Evolutionary conservation across 208 protist genomes (phyloP), one percentile per base, ranked within the genome.

Genomic region (Crithidia expoeki): DNA sequence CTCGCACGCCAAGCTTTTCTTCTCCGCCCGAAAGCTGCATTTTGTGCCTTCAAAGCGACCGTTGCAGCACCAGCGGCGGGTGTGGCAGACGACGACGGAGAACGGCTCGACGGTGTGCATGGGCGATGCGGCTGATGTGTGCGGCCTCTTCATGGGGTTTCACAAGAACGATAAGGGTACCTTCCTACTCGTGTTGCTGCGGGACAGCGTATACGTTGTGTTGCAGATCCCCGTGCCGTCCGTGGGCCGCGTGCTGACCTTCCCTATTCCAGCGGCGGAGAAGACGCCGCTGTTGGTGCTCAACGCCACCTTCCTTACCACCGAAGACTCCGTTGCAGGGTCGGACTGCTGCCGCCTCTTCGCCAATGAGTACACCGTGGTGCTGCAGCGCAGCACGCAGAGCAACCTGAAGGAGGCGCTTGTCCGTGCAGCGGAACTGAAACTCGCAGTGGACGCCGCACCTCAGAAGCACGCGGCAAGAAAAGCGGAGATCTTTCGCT

Each of bases 361-460:
- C 32, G 85, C 85, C 47, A 93, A 85, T 62, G 90, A 95, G 65
- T 93, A 86, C 71, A 95, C 90, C 21, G 28, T 53, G 0, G 11
- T 76, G 25, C 50, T 53, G 6, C 76, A 73, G 63, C 61, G 69
- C 2, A 59, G 58, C 38, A 75, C 42, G 25, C 52, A 68, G 66
- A 10, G 46, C 1, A 61, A 65, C 30, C 17, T 76, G 19, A 65
- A 68, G 46, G 53, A 51, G 42, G 57, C 58, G 11, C 55, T 81
- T 14, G 61, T 21, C 27, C 28, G 23, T 5, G 49, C 67, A 4
- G 40, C 42, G 10, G 17, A 23, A 1, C 47, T 74, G 7, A 33
- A 32, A 0, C 23, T 30, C 16, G 23, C 36, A 16, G 44, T 84
- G n/a, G 72, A 73, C 36, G 47, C n/a, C 2, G 23, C 59, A 1